Evolutionary conservation across 768 basidiomycete species (phyloP).

Genomic region (Suillus clintonianus): DNA sequence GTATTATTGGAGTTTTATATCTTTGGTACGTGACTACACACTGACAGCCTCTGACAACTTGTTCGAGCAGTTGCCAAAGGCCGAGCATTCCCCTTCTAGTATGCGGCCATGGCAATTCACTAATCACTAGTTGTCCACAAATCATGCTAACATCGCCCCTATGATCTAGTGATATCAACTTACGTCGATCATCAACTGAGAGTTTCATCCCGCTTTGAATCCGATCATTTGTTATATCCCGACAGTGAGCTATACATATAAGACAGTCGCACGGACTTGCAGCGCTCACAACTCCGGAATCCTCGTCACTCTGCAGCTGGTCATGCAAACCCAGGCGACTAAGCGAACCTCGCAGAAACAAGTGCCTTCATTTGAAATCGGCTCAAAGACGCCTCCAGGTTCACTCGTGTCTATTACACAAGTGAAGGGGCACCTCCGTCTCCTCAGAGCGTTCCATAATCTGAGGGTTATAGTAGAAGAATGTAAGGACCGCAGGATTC

Average conservation of each 20-base stretch:
- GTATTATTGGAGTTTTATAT: not conserved
- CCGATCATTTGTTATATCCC: not conserved
- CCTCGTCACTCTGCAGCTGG: not conserved
- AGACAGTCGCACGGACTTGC: not conserved
- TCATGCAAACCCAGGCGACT: not conserved
- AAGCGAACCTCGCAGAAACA: not conserved
- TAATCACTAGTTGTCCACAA: not conserved
- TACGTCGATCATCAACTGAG: not conserved
- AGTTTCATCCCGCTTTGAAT: not conserved
- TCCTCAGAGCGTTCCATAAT: conserved; percentile 34
- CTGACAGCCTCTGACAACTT: not conserved
- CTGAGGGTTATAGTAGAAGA: conserved; percentile 31
- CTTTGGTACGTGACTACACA: not conserved
- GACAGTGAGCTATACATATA: not conserved
- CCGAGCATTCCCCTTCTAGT: not conserved
- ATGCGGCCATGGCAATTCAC: not conserved
- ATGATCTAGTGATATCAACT: not conserved
- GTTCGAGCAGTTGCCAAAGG: not conserved
- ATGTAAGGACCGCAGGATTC: conserved; percentile 27
- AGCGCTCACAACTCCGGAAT: not conserved
- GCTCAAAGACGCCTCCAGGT: conserved; percentile 11
- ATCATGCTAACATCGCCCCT: not conserved
- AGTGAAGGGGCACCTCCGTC: conserved; percentile 36
- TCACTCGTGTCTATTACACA: conserved; percentile 35
- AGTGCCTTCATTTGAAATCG: conserved; percentile 18